Evolutionary conservation across 495 filamentous ascomycete genomes (phyloP), one percentile per base, ranked within the genome.

Genomic region (Penicillium riverlandense): DNA sequence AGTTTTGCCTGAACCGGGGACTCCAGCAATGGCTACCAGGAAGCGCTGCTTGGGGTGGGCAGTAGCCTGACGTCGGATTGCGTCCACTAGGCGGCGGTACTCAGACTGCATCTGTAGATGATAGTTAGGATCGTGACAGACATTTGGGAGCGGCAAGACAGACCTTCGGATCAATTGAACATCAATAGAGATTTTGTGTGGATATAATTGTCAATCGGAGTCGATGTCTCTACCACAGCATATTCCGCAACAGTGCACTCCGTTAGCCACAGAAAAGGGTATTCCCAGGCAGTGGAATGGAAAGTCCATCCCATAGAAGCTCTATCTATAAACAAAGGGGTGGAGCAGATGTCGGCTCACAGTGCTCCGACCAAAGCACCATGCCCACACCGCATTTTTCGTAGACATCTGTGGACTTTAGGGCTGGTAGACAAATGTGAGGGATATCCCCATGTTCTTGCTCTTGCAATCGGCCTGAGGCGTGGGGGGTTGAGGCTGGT

Each of bases 1-100:
- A 7, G 72, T 71, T 42, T 75, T 76, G 7, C 72, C 72, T 6
- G 67, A 67, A 0, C 72, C 72, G 6, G 72, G 71, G 4, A 65
- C 47, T 8, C 71, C 71, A 7, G 71, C 70, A 22, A 76, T 62
- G 28, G 63, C 69, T 31, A 73, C 59, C 11, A 70, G 33, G 30
- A 55, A 57, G 35, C 63, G 63, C 8, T 36, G 32, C 27, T 58
- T 52, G 6, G 45, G 16, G 33, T 58, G 54, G 11, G 35, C 31
- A 12, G 14, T 38, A 32, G 61, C 61, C 38, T 56, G 52, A 3
- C 38, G 43, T 36, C 43, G 52, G 42, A 62, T 60, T 7, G 32
- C 41, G 8, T 53, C 47, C 13, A 56, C 54, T 7, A 62, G 37
- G 8, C 44, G 51, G 31, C 34, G 40, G 40, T 64, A 62, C 37